These are phyloP conservation scores for Coleophoma crateriformis DNA, from an alignment of 2,329 filamentous ascomycete genomes.

Conservation along the genomic window DNA sequence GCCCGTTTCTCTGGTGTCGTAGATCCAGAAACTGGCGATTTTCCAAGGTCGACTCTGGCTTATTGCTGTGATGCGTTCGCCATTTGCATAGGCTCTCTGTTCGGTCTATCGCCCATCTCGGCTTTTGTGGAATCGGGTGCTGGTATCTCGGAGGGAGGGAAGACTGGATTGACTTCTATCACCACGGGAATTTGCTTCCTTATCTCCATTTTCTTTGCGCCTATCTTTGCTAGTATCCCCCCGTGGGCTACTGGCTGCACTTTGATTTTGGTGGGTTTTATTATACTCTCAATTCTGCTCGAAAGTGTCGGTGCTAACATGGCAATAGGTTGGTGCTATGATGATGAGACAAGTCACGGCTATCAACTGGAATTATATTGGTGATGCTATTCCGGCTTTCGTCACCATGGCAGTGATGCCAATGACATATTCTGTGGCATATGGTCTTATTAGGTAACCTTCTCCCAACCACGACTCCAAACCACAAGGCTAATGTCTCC, in stretches of 20 bases:
- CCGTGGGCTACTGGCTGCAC: slow-evolving; percentile 71
- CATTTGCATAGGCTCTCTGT: slow-evolving; percentile 62
- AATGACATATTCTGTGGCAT: slow-evolving; percentile 70
- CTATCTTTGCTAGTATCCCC: slow-evolving; percentile 67
- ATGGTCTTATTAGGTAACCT: slow-evolving; percentile 56
- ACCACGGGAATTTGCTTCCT: slow-evolving; percentile 63
- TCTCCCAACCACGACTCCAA: neutral
- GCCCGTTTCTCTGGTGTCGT: slow-evolving; percentile 63
- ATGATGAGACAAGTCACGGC: slow-evolving; percentile 70
- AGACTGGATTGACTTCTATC: slow-evolving; percentile 64
- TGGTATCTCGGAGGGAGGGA: slow-evolving; percentile 66
- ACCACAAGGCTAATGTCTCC: neutral
- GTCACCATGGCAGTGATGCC: slow-evolving; percentile 68
- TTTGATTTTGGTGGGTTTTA: slow-evolving; percentile 45
- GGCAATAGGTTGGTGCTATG: slow-evolving; percentile 51
- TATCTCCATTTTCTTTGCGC: slow-evolving; percentile 65
- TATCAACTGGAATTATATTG: slow-evolving; percentile 71
- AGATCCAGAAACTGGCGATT: slow-evolving; percentile 61
- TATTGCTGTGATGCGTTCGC: slow-evolving; percentile 65
- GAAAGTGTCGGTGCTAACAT: neutral
- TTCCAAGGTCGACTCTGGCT: slow-evolving; percentile 74
- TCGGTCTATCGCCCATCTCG: slow-evolving; percentile 64
- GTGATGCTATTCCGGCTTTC: slow-evolving; percentile 68
- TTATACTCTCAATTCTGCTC: neutral
- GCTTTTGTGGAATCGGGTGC: slow-evolving; percentile 69